Percentiles rank a stretch among this genome's conserved stretches.
Evolutionary conservation across 768 basidiomycete genomes (phyloP).

Genomic region (Galerina sulciceps): DNA sequence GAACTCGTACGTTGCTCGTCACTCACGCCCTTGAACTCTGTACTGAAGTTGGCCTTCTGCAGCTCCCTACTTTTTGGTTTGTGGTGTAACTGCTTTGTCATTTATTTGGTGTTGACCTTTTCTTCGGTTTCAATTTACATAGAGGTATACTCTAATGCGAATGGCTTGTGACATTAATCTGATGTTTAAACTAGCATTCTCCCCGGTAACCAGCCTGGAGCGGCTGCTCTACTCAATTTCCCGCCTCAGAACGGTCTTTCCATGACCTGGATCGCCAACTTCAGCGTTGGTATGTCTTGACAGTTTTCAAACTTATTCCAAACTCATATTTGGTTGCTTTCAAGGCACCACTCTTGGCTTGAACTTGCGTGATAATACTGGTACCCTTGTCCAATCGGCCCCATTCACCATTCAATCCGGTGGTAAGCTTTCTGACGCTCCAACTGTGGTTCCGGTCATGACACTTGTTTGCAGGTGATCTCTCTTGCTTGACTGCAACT

Average conservation of each 20-base stretch:
- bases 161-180: background rate
- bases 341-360: slow-evolving; percentile 60
- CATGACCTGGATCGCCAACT: slow-evolving; percentile 61
- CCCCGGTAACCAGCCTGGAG: slow-evolving; percentile 50
- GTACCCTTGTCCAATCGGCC: slow-evolving; percentile 51
- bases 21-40: background rate
- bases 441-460: background rate
- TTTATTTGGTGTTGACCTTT: background rate
- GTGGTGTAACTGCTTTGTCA: slow-evolving; percentile 27
- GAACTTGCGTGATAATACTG: slow-evolving; percentile 63
- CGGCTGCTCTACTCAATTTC: slow-evolving; percentile 50
- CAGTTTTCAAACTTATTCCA: background rate
- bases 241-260: slow-evolving; percentile 40
- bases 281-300: slow-evolving; percentile 42
- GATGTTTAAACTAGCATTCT: slow-evolving; percentile 47
- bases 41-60: slow-evolving; percentile 13
- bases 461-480: slow-evolving; percentile 6
- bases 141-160: slow-evolving; percentile 40
- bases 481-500: slow-evolving; percentile 11
- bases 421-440: slow-evolving; percentile 41
- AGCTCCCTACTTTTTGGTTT: slow-evolving; percentile 72
- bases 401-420: slow-evolving; percentile 52
- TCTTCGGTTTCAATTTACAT: slow-evolving; percentile 9
- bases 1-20: slow-evolving; percentile 47
- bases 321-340: background rate